Base-by-base conservation (phyloP, 2,329 filamentous ascomycete genomes). In the Xylariaceae sp. region DNA sequence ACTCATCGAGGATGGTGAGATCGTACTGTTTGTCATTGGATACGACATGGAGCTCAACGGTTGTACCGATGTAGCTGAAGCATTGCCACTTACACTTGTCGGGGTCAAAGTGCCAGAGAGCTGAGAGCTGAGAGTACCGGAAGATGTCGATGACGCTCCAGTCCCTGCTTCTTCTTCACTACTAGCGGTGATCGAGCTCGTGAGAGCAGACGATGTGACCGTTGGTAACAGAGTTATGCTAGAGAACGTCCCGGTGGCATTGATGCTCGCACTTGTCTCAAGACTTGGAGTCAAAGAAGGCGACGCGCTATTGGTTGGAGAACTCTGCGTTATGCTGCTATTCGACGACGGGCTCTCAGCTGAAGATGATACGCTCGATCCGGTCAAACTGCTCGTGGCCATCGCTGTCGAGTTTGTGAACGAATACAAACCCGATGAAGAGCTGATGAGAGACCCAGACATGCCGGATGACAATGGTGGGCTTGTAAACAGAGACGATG, bases 371-470 rank as follows among this genome's bases (percentile, higher is more conserved):
- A 39, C 32, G 11, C 47, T 42, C 8, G 55, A 53, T 30, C 40
- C 58, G 34, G 54, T 54, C 30, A 49, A 31, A 19, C 58, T 44
- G 26, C 46, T 56, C 6, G 57, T 43, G 8, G 46, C 30, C 9
- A 11, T 48, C 12, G 62, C 19, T 19, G 19, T 65, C 12, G 63
- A 63, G 44, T 65, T 66, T 2, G 64, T 52, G 44, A 65, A 64
- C 31, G 62, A 61, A 45, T 35, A 54, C 3, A 29, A 42, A 4
- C 50, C 53, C 12, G 47, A 54, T 35, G 53, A 56, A 43, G 53
- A 54, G 6, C 50, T 39, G 12, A 50, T 53, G 9, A 46, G 9
- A 4, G 57, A 57, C 32, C 45, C 56, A 27, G 51, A 47, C 11
- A 34, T 11, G 6, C 48, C 46, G 2, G 55, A 53, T n/a, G 55